Conservation (phyloP, 306 rosid species). For the Rubus parviflorus region DNA sequence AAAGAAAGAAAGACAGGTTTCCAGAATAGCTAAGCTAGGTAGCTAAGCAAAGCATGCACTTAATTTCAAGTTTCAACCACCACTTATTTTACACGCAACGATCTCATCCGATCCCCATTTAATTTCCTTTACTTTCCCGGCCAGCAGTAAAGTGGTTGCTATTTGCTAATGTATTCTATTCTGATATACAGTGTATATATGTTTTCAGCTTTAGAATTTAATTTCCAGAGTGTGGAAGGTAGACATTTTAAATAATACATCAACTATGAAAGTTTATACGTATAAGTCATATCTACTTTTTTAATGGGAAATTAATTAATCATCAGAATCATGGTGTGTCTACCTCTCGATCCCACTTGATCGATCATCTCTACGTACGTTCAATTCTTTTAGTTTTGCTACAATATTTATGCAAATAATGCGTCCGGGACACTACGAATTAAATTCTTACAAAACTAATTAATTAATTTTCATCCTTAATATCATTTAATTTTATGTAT, state of each 20-base stretch:
- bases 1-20: background rate
- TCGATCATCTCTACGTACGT: background rate
- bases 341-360: slow-evolving; percentile 3
- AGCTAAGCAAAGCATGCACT: background rate
- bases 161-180: background rate
- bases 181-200: background rate
- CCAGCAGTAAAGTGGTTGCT: background rate
- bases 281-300: background rate
- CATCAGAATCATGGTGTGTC: slow-evolving; percentile 18
- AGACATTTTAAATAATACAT: background rate
- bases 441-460: too few species aligned
- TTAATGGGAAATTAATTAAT: background rate
- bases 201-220: background rate
- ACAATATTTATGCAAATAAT: too few species aligned
- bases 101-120: background rate
- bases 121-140: background rate
- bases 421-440: too few species aligned
- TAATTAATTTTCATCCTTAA: too few species aligned
- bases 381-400: too few species aligned
- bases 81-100: slow-evolving; percentile 3
- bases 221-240: background rate
- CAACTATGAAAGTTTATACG: background rate
- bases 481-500: background rate
- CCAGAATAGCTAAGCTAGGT: background rate
- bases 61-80: background rate